Evolutionary conservation across 768 basidiomycete genomes (phyloP).

Genomic region (Kondoa subrosea): DNA sequence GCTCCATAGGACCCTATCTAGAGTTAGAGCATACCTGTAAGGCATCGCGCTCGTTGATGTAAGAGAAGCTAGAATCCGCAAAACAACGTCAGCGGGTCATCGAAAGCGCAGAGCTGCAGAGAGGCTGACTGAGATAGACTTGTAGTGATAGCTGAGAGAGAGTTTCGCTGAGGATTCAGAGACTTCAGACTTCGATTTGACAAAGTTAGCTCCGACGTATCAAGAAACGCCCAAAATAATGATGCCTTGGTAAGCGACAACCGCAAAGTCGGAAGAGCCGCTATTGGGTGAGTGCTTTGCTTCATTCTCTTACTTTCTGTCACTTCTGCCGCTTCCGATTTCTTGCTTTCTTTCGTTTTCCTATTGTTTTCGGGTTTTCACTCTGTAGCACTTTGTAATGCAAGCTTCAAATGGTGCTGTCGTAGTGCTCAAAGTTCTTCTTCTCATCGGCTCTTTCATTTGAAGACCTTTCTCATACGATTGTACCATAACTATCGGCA

Average conservation of each 20-base stretch:
- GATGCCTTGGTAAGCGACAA: too few species aligned
- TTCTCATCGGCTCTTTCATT: neutral
- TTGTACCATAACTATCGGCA: neutral
- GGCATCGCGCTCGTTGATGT: neutral
- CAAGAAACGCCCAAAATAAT: neutral
- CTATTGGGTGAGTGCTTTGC: too few species aligned
- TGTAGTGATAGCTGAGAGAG: neutral
- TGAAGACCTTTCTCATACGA: neutral
- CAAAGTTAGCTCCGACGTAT: neutral
- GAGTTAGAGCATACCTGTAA: neutral
- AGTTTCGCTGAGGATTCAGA: neutral
- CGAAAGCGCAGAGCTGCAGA: too few species aligned
- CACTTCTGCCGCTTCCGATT: too few species aligned
- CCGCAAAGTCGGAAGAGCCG: too few species aligned
- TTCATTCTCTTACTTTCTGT: too few species aligned
- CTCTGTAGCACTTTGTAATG: too few species aligned
- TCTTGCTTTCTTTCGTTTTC: too few species aligned
- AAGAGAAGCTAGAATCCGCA: neutral
- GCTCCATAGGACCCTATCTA: neutral
- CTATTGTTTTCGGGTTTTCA: too few species aligned
- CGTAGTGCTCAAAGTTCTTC: too few species aligned
- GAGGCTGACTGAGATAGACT: neutral
- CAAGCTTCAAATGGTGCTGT: too few species aligned
- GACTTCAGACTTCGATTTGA: neutral
- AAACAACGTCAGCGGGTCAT: neutral